Percentiles rank a stretch among this genome's conserved stretches.
phyloP scores from a whole-genome alignment of 2,329 filamentous ascomycete species.

The Alternaria triticimaculans region DNA sequence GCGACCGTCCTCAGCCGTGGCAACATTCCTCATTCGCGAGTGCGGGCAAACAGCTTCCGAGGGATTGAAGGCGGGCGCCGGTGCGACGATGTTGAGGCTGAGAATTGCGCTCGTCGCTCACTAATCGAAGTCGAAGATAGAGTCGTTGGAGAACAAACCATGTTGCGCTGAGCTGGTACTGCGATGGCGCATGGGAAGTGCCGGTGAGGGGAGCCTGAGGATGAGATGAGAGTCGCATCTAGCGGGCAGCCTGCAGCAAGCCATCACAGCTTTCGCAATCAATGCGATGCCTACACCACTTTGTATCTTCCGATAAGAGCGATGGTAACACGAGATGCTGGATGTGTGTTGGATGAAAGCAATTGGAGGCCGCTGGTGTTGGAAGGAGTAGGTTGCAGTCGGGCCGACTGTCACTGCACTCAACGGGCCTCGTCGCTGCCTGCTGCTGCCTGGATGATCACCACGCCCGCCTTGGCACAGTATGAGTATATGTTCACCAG shows the following conservation, averaged over 20 bases:
- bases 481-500: neutral
- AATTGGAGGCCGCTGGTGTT: neutral
- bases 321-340: neutral
- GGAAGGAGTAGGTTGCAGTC: neutral
- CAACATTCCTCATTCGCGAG: neutral
- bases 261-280: neutral
- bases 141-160: neutral
- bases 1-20: neutral
- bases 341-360: neutral
- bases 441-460: constrained; percentile 5
- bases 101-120: neutral
- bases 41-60: neutral
- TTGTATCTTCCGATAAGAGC: neutral
- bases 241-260: neutral
- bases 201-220: neutral
- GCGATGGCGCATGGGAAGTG: neutral
- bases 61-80: neutral
- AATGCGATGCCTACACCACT: neutral
- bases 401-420: neutral
- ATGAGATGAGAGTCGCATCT: neutral
- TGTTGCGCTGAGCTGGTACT: neutral
- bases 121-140: neutral
- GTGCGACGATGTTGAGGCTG: neutral
- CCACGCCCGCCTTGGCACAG: neutral
- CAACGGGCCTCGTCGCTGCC: neutral